Percentiles rank a stretch among this genome's conserved stretches.
phyloP scores from a whole-genome alignment of 23 red algal genomes.

The Gracilaria vermiculophylla region DNA sequence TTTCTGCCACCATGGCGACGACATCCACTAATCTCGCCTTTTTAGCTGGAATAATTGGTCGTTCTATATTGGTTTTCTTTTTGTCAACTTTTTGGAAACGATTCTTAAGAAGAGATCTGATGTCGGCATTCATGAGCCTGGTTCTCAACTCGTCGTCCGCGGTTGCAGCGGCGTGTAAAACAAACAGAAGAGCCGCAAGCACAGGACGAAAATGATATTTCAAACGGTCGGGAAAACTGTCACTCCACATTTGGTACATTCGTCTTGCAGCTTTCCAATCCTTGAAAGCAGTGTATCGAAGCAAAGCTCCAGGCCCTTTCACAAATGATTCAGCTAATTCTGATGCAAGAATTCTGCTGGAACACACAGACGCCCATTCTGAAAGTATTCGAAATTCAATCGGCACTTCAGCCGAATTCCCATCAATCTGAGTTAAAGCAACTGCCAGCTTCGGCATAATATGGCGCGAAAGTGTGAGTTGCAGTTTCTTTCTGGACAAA shows the following conservation, averaged over 20 bases:
- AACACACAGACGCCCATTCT: constrained; percentile 33
- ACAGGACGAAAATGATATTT: constrained; percentile 13
- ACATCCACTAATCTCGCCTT: constrained; percentile 28
- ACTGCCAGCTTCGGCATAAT: constrained; percentile 22
- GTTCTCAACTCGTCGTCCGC: not conserved
- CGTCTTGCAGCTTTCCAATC: constrained; percentile 15
- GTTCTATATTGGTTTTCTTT: constrained; percentile 6
- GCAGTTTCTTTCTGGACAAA: constrained; percentile 58
- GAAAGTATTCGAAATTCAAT: not conserved
- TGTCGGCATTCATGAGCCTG: constrained; percentile 18
- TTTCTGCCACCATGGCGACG: constrained; percentile 32
- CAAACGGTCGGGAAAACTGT: constrained; percentile 5
- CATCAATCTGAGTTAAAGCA: not conserved
- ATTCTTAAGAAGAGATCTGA: constrained; percentile 30
- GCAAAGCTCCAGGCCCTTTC: not conserved
- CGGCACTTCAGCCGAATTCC: not conserved
- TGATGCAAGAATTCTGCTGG: constrained; percentile 11
- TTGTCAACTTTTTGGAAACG: not conserved
- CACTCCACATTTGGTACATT: constrained; percentile 16
- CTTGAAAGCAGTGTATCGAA: constrained; percentile 15
- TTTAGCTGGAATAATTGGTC: not conserved
- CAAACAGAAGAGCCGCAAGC: constrained; percentile 47
- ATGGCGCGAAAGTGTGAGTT: constrained; percentile 31
- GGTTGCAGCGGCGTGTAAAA: constrained; percentile 36
- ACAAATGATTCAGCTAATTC: constrained; percentile 28